Conservation (phyloP, 1,284 basidiomycete species). For the Tilletia horrida region DNA sequence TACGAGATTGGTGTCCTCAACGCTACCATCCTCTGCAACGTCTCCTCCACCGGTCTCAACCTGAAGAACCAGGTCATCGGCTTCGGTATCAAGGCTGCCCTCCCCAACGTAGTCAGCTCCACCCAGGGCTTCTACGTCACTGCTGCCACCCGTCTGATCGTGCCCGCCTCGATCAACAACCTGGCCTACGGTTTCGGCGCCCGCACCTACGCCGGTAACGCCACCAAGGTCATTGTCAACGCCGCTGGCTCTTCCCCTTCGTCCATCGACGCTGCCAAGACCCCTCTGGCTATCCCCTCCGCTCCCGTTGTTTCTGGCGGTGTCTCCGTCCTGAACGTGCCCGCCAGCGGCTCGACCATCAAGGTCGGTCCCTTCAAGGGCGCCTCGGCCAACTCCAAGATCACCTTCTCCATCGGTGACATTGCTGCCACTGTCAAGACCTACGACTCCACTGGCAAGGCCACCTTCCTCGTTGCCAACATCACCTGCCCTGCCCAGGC, state of each 20-base stretch:
- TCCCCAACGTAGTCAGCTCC: conserved; percentile 10
- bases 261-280: not conserved
- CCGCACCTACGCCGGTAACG: conserved; percentile 17
- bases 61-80: conserved; percentile 13
- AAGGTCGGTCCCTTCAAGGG: conserved; percentile 17
- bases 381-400: conserved; percentile 3
- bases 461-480: conserved; percentile 12
- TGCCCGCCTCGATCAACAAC: conserved; percentile 17
- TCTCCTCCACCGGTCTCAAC: conserved; percentile 13
- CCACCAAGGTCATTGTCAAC: conserved; percentile 18
- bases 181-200: conserved; percentile 10
- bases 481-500: conserved; percentile 16
- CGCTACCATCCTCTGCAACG: conserved; percentile 13
- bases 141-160: conserved; percentile 14
- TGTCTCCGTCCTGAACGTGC: conserved; percentile 15
- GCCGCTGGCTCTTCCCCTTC: conserved; percentile 2
- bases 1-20: conserved; percentile 12
- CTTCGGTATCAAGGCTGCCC: conserved; percentile 15
- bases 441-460: not conserved
- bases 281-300: conserved; percentile 10
- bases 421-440: not conserved
- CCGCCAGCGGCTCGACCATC: conserved; percentile 6
- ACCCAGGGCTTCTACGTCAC: conserved; percentile 9
- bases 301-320: conserved; percentile 5
- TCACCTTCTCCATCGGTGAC: conserved; percentile 11